Evolutionary conservation across 306 rosid genomes (phyloP).

Genomic region (Acacia confusa): DNA sequence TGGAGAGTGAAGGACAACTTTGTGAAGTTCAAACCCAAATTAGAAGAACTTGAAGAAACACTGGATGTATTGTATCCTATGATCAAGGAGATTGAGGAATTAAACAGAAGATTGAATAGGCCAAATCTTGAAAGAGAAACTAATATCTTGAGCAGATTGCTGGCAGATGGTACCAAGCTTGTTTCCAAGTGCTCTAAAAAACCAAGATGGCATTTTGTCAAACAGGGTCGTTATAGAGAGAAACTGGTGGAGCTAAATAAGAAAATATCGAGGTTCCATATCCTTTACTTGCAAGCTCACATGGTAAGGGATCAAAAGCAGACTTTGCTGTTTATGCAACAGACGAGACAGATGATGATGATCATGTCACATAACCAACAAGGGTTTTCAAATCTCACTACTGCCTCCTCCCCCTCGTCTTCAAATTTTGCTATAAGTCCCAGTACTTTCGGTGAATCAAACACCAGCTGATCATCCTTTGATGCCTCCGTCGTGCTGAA

Average conservation of each 20-base stretch:
- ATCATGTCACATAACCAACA: too few species aligned
- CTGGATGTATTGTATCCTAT: background rate
- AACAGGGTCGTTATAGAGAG: background rate
- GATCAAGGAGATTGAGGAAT: background rate
- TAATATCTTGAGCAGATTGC: background rate
- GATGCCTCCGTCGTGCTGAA: conserved; percentile 68
- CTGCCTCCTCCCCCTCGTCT: too few species aligned
- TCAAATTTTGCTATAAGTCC: too few species aligned
- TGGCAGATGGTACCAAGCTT: background rate
- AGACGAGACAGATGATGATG: too few species aligned
- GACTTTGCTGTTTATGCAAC: too few species aligned
- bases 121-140: background rate
- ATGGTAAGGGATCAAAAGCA: background rate
- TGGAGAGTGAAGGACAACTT: background rate
- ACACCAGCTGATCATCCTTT: conserved; percentile 35
- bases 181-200: background rate
- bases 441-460: too few species aligned
- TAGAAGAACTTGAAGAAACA: background rate
- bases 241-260: background rate
- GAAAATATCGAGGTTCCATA: background rate
- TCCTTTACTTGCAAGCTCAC: background rate
- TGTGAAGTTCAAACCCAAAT: background rate
- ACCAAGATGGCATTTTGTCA: background rate
- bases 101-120: background rate
- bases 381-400: too few species aligned